Percentiles rank a stretch among this genome's conserved stretches.
These are phyloP conservation scores for Aspergillus ellipticus DNA, from an alignment of 495 filamentous ascomycete species.

Conservation along the genomic window DNA sequence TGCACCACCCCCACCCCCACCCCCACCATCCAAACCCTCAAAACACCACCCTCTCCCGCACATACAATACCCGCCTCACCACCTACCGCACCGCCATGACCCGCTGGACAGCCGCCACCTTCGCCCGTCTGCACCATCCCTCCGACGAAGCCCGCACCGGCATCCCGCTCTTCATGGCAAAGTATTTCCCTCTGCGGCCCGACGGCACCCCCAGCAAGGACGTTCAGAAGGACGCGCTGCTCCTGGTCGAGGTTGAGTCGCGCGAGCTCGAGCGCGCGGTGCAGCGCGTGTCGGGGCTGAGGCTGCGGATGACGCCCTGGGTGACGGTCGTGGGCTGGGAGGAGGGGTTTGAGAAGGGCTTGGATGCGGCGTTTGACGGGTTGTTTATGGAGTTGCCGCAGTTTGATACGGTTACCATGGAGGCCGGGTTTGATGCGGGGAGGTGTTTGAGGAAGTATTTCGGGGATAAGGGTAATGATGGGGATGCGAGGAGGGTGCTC, in stretches of 20 bases:
- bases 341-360: background rate
- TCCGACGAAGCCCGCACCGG: background rate
- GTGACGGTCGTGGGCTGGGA: background rate
- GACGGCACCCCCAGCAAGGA: background rate
- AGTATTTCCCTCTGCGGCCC: background rate
- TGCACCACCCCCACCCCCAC: too few species aligned
- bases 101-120: background rate
- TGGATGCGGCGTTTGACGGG: background rate
- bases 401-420: background rate
- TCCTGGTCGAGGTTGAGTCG: background rate
- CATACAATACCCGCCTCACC: background rate
- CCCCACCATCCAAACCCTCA: too few species aligned
- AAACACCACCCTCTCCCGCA: background rate
- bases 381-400: too few species aligned
- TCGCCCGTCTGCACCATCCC: background rate
- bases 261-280: background rate
- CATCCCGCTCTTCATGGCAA: background rate
- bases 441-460: background rate
- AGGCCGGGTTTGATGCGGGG: background rate
- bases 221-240: background rate
- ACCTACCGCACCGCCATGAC: background rate
- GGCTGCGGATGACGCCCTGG: background rate
- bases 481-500: too few species aligned
- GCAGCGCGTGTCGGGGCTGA: background rate
- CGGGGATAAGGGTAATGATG: background rate